These are phyloP conservation scores for Botrytis squamosa DNA, from an alignment of 2,329 filamentous ascomycete species.

Conservation along the genomic window DNA sequence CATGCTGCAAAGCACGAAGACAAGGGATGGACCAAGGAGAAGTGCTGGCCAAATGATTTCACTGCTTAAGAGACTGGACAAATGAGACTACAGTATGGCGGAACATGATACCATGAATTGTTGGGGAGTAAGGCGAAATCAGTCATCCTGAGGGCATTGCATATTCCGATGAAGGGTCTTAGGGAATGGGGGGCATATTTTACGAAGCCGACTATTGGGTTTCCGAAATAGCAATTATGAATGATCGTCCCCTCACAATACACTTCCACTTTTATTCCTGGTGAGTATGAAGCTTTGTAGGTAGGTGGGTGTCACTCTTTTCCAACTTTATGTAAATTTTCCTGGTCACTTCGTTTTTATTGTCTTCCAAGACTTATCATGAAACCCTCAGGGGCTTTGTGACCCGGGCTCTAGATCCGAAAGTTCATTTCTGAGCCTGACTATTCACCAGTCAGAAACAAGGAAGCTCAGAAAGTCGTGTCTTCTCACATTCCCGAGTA, in stretches of 20 bases:
- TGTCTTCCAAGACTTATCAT: background rate
- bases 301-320: background rate
- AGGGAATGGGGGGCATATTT: background rate
- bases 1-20: slow-evolving; percentile 52
- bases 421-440: background rate
- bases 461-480: background rate
- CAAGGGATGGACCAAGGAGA: slow-evolving; percentile 54
- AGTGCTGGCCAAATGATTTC: slow-evolving; percentile 57
- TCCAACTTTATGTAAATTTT: background rate
- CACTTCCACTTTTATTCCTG: background rate
- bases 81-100: background rate
- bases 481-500: background rate
- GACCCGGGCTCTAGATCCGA: background rate
- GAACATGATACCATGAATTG: slow-evolving; percentile 16
- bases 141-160: slow-evolving; percentile 14
- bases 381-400: background rate
- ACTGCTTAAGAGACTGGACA: slow-evolving; percentile 14
- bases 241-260: slow-evolving; percentile 6
- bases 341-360: too few relatives aligned
- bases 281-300: background rate
- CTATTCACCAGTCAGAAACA: background rate
- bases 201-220: background rate
- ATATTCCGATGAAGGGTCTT: slow-evolving; percentile 10
- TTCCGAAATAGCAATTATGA: slow-evolving; percentile 8
- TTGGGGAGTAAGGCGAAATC: slow-evolving; percentile 18